Conservation (phyloP, 2,329 filamentous ascomycete genomes). For the Colletotrichum eleusines region DNA sequence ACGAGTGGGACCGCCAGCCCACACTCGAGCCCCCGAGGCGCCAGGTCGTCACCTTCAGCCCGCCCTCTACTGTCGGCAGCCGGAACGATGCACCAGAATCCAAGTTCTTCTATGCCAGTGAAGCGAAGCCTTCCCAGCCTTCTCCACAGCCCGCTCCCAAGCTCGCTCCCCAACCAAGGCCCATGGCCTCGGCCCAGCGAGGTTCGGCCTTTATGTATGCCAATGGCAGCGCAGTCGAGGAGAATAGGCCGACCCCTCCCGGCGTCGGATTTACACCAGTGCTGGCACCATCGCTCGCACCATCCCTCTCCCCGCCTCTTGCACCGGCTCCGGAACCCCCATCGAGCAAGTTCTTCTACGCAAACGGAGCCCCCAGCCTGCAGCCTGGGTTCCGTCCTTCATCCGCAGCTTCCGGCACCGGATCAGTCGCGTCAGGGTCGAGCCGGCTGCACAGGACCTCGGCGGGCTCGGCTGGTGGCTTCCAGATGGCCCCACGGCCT, state of each 20-base stretch:
- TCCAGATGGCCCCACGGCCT: slow-evolving; percentile 55
- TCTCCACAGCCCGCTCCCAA: slow-evolving; percentile 25
- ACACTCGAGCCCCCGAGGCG: slow-evolving; percentile 45
- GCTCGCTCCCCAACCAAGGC: slow-evolving; percentile 45
- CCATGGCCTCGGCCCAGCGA: slow-evolving; percentile 57
- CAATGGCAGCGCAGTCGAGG: slow-evolving; percentile 60
- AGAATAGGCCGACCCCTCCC: slow-evolving; percentile 49
- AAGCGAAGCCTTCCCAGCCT: slow-evolving; percentile 63
- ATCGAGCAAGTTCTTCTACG: slow-evolving; percentile 80
- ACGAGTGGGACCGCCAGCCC: slow-evolving; percentile 61
- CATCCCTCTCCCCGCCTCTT: slow-evolving; percentile 51
- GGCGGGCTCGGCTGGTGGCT: slow-evolving; percentile 40
- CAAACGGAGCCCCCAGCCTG: slow-evolving; percentile 71
- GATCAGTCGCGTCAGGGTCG: slow-evolving; percentile 60
- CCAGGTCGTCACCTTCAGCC: slow-evolving; percentile 55
- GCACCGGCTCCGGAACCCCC: slow-evolving; percentile 53
- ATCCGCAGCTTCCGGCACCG: slow-evolving; percentile 54
- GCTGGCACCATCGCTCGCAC: slow-evolving; percentile 45
- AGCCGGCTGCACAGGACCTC: slow-evolving; percentile 53
- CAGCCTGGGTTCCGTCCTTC: slow-evolving; percentile 52
- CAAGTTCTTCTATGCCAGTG: slow-evolving; percentile 94
- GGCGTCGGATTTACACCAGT: slow-evolving; percentile 41
- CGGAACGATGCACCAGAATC: slow-evolving; percentile 57
- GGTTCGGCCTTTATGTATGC: slow-evolving; percentile 68
- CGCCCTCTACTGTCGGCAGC: slow-evolving; percentile 50